Base-by-base conservation (phyloP, 2,329 filamentous ascomycete genomes). In the Trichoderma pleuroti region DNA sequence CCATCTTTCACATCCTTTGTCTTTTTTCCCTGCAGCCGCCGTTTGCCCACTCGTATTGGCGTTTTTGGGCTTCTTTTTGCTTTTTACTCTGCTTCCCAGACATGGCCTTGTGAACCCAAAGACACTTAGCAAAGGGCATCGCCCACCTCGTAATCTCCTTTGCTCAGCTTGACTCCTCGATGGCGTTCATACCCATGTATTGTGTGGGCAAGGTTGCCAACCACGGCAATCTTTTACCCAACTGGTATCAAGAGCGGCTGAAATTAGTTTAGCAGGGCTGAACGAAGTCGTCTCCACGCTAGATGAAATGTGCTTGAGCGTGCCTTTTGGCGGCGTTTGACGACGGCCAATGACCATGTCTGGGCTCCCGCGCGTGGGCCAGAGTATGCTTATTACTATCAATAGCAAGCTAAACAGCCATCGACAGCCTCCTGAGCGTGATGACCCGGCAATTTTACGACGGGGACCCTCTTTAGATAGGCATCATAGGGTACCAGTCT, bases 251-350 rank as follows among this genome's bases (percentile, higher is more conserved):
- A 18, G 57, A n/a, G 65, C 57, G 64, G 70, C 70, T 71, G 70
- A 71, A 42, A 46, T 56, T 71, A 71, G 70, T 32, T 49, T 60
- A 49, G 39, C 64, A 71, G 57, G 65, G 64, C 70, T 69, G 65
- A 63, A 71, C n/a, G 42, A 61, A n/a, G 21, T 59, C 56, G 32
- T 65, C 56, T 54, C 30, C 24, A 54, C 62, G 56, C 62, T 71
- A 71, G 63, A 60, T 32, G 14, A 28, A 32, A 46, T 61, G 28
- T 34, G 36, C 36, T 61, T 56, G 39, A 66, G 42, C 57, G 56
- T 24, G 18, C 11, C 39, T 18, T 49, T 28, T 49, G 42, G 30
- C 12, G 63, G 46, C 21, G n/a, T 56, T 56, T 24, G 24, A 39
- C 5, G 11, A 21, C 28, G 61, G 57, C 66, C 66, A 69, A 62